These are phyloP conservation scores for Dactylellina cionopaga DNA, from an alignment of 2,329 filamentous ascomycete species.

Conservation along the genomic window DNA sequence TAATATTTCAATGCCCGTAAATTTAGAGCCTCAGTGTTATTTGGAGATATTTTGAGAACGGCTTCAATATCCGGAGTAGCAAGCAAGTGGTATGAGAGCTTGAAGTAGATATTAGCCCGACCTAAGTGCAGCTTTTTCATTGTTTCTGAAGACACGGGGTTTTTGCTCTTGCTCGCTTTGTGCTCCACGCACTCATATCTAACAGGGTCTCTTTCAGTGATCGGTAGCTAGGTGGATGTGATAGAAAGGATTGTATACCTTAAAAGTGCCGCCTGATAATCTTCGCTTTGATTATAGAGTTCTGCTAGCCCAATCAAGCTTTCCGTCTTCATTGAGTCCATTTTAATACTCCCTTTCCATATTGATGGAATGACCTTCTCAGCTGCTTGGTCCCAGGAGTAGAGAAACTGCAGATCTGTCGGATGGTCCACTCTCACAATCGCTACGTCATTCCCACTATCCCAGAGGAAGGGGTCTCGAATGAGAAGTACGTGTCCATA, in stretches of 20 bases:
- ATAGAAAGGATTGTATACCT: conserved; percentile 1
- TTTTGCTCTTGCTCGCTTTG: neutral
- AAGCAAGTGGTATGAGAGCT: conserved; percentile 3
- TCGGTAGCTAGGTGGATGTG: neutral
- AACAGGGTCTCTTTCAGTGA: neutral
- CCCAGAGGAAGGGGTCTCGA: conserved; percentile 39
- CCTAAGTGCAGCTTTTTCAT: neutral
- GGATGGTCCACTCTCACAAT: conserved; percentile 42
- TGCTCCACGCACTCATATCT: conserved; percentile 35
- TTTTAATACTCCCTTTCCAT: neutral
- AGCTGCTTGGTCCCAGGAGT: conserved; percentile 14
- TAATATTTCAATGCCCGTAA: conserved; percentile 22
- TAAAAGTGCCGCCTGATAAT: conserved; percentile 1
- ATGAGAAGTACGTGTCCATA: neutral
- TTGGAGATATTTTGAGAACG: conserved; percentile 8
- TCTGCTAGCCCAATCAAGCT: conserved; percentile 22
- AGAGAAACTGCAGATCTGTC: conserved; percentile 11
- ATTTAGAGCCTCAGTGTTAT: conserved; percentile 1
- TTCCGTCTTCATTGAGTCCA: neutral
- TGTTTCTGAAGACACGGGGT: neutral
- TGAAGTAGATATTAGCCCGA: conserved; percentile 12
- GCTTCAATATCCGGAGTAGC: conserved; percentile 12
- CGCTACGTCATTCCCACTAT: neutral
- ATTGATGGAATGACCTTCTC: conserved; percentile 19
- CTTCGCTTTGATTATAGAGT: neutral